phyloP scores from a whole-genome alignment of 768 basidiomycete genomes.

The Dacryopinax primogenitus region DNA sequence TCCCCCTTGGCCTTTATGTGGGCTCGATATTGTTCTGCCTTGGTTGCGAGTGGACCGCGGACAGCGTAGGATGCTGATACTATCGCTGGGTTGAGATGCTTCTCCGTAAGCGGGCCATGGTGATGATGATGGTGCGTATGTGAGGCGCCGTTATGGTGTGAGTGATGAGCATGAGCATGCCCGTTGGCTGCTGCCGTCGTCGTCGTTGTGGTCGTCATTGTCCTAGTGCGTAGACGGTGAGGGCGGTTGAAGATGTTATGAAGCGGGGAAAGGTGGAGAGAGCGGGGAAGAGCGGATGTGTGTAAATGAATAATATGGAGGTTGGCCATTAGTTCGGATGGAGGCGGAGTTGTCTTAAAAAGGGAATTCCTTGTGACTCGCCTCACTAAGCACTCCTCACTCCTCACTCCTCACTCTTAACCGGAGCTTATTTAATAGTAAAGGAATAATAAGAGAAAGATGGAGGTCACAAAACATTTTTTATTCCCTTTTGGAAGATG shows the following conservation, averaged over 20 bases:
- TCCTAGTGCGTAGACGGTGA: not conserved
- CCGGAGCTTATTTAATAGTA: no score
- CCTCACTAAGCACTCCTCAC: no score
- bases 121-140: not conserved
- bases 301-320: no score
- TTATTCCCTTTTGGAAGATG: no score
- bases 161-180: not conserved
- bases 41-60: conserved; percentile 90
- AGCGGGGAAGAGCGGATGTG: no score
- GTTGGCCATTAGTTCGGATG: not conserved
- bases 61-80: conserved; percentile 92
- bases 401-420: no score
- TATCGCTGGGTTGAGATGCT: conserved; percentile 70
- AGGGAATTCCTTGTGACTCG: no score
- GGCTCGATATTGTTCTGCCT: conserved; percentile 71
- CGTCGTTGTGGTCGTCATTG: not conserved
- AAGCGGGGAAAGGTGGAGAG: not conserved
- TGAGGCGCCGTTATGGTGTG: not conserved
- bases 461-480: no score
- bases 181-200: not conserved
- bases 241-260: not conserved
- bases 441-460: no score
- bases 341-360: no score
- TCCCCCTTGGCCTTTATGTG: conserved; percentile 43
- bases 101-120: conserved; percentile 38